These are phyloP conservation scores for Botryosphaeria agaves DNA, from an alignment of 2,329 filamentous ascomycete genomes.

Conservation along the genomic window DNA sequence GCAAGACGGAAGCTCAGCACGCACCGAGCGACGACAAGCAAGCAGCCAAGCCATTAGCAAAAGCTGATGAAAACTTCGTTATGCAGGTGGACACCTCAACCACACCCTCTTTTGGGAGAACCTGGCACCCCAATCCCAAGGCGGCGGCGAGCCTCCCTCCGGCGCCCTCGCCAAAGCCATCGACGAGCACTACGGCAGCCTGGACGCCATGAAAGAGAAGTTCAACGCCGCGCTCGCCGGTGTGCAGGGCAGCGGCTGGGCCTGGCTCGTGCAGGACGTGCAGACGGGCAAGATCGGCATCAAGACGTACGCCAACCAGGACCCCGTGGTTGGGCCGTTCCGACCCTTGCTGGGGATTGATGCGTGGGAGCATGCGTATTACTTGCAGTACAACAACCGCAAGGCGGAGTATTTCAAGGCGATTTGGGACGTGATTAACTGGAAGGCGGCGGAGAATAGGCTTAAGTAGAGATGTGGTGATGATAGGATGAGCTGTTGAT, in stretches of 20 bases:
- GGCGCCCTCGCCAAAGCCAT: constrained; percentile 40
- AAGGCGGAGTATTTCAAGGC: constrained; percentile 92
- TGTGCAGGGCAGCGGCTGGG: constrained; percentile 49
- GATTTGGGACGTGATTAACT: constrained; percentile 92
- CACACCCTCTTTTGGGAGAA: constrained; percentile 56
- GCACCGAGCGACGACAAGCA: neutral
- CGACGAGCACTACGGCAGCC: constrained; percentile 38
- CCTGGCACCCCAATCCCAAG: constrained; percentile 47
- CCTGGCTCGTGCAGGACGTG: constrained; percentile 44
- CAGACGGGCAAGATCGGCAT: constrained; percentile 43
- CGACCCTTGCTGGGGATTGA: constrained; percentile 76
- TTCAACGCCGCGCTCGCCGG: constrained; percentile 47
- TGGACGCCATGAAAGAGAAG: constrained; percentile 43
- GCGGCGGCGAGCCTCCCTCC: constrained; percentile 45
- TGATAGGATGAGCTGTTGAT: too few species aligned
- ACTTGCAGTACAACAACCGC: constrained; percentile 91
- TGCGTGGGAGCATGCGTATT: constrained; percentile 94
- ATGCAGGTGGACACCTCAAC: constrained; percentile 45
- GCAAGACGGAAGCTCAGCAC: neutral
- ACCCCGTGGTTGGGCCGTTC: constrained; percentile 71
- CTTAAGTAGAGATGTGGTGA: constrained; percentile 46
- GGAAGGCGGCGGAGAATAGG: constrained; percentile 72
- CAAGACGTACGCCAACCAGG: constrained; percentile 68
- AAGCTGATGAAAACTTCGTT: too few species aligned
- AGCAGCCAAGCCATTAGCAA: too few species aligned